Conservation (phyloP, 225 moss, liverwort and hornwort genomes). For the Asterella californica region DNA sequence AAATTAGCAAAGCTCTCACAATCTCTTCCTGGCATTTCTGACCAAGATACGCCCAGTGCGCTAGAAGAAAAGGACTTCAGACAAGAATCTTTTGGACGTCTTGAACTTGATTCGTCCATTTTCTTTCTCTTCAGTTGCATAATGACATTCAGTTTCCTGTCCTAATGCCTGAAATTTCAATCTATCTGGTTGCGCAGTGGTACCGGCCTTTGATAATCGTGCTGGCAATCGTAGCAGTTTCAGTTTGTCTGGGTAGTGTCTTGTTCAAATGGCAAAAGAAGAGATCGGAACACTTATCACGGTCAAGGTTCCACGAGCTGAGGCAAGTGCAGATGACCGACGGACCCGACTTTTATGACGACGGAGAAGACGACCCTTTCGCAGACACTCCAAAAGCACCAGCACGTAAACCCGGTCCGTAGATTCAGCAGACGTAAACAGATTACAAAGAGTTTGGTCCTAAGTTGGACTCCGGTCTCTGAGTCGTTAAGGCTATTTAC, state of each 20-base stretch:
- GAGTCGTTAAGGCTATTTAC: not conserved
- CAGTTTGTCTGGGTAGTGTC: conserved; percentile 16
- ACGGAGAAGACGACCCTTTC: conserved; percentile 33
- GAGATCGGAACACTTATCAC: conserved; percentile 25
- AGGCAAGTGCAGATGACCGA: conserved; percentile 35
- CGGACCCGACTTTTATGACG: conserved; percentile 32
- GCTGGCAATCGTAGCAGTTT: conserved; percentile 11
- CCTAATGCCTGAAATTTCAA: not conserved
- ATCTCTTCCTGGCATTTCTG: too few species aligned
- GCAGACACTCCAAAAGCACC: conserved; percentile 21
- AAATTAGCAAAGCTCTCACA: too few species aligned
- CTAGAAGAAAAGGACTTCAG: too few species aligned
- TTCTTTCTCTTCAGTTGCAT: not conserved
- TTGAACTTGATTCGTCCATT: not conserved
- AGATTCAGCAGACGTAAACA: not conserved
- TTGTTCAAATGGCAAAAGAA: conserved; percentile 23
- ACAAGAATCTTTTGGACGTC: not conserved
- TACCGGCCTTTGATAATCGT: conserved; percentile 13
- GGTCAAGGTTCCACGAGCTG: conserved; percentile 33
- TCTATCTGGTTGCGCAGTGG: conserved; percentile 20
- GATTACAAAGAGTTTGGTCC: not conserved
- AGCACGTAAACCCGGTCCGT: not conserved
- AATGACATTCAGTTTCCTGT: not conserved
- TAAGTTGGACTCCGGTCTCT: not conserved
- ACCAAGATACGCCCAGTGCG: too few species aligned